Base-by-base conservation (phyloP, 805 yeast genomes). In the Grigorovia jiainica region DNA sequence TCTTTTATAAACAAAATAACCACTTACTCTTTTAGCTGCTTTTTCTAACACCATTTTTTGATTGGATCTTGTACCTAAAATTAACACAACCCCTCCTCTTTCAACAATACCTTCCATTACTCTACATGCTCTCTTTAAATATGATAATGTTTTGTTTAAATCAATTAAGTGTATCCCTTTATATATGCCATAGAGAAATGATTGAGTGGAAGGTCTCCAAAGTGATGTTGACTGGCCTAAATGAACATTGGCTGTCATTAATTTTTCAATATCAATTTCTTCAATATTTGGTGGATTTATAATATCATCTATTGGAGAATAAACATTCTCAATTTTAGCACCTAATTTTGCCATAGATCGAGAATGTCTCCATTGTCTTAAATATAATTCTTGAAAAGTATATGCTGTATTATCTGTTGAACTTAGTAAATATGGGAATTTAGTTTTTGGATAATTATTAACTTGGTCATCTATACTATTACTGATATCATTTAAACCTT, bases 231-330 rank as follows among this genome's bases (percentile, higher is more conserved):
- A 74, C 53, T 90, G 97, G 23, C 98, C 98, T 51, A 92, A 68
- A 62, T 92, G 98, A 36, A 90, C 90, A 40, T 96, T 97, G 0
- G 97, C 86, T 3, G 96, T 90, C 62, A 90, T 61, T 41, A 92
- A 70, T 43, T 78, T 78, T 24, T 86, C 68, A 30, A 87, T 68
- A 2, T 90, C 72, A 10, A 85, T 58, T 43, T 83, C 76, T 18
- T 72, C 63, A 18, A 77, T 67, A 11, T 68, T 52, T 29, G 73
- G 66, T 15, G 95, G 95, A 19, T 68, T 64, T 36, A 69, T 67
- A 24, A 80, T 67, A 46, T 83, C 83, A 46, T 73, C 69, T 55
- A 79, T 78, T 15, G 95, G 95, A 41, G 65, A 63, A 58, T 85
- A 87, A 6, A 83, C 79, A 44, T 76, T 70, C 42, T 66, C 61